phyloP scores from a whole-genome alignment of 495 filamentous ascomycete species.

The Chlorociboria aeruginascens region DNA sequence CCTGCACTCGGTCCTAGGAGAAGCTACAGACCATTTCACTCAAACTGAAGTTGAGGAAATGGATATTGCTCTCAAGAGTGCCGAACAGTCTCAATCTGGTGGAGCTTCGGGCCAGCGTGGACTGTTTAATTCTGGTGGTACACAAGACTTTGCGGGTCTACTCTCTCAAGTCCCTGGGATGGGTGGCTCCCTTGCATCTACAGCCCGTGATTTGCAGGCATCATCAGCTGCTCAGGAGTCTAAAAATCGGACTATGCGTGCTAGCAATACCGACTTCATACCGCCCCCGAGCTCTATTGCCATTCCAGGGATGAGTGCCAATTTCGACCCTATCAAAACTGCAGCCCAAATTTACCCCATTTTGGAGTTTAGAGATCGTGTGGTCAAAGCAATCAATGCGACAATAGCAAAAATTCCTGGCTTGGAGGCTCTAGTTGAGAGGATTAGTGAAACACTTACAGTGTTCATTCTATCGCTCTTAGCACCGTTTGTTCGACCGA shows the following conservation, averaged over 20 bases:
- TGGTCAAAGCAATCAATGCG: constrained; percentile 68
- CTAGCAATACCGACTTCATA: constrained; percentile 28
- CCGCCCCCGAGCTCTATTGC: constrained; percentile 36
- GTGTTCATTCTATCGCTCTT: constrained; percentile 82
- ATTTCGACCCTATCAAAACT: constrained; percentile 74
- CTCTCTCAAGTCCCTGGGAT: constrained; percentile 70
- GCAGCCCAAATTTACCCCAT: constrained; percentile 86
- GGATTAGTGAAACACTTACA: constrained; percentile 82
- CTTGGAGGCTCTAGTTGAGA: constrained; percentile 73
- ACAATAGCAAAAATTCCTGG: constrained; percentile 90
- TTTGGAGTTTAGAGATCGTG: constrained; percentile 83
- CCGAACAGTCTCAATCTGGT: constrained; percentile 34
- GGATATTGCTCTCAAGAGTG: constrained; percentile 54
- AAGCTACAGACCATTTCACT: constrained; percentile 90
- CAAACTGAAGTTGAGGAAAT: constrained; percentile 91
- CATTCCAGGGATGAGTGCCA: constrained; percentile 60
- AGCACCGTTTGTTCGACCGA: constrained; percentile 78
- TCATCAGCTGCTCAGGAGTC: constrained; percentile 63
- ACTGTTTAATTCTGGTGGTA: constrained; percentile 26
- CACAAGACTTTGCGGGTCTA: constrained; percentile 52
- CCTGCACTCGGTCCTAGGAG: constrained; percentile 81
- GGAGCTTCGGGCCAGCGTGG: constrained; percentile 22
- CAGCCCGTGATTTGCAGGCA: constrained; percentile 66
- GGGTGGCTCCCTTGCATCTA: constrained; percentile 54
- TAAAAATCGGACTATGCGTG: constrained; percentile 32